Evolutionary conservation across 495 filamentous ascomycete genomes (phyloP).

Genomic region (Wilcoxina mikolae): DNA sequence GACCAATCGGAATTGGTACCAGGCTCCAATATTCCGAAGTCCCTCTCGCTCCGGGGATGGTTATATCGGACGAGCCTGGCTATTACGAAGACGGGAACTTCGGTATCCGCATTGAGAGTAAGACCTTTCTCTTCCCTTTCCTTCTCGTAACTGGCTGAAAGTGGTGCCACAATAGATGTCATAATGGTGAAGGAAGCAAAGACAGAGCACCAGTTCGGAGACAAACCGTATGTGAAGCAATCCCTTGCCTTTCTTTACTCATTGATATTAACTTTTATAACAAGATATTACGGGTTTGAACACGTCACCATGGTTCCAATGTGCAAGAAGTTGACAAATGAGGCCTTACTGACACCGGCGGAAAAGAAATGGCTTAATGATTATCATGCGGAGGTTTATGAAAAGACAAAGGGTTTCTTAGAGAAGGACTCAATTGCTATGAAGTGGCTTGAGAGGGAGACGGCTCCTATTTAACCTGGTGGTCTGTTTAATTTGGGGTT

Average conservation of each 20-base stretch:
- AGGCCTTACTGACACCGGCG: constrained; percentile 48
- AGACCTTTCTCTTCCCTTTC: constrained; percentile 16
- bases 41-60: constrained; percentile 74
- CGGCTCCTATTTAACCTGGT: constrained; percentile 1
- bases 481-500: too few relatives aligned
- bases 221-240: constrained; percentile 44
- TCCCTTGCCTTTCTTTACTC: background rate
- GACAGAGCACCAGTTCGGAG: constrained; percentile 76
- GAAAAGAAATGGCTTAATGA: constrained; percentile 81
- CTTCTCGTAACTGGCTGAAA: background rate
- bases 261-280: background rate
- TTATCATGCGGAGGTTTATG: constrained; percentile 66
- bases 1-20: constrained; percentile 90
- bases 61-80: constrained; percentile 88
- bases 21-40: constrained; percentile 85
- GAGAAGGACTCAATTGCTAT: constrained; percentile 48
- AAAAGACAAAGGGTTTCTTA: constrained; percentile 74
- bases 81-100: constrained; percentile 97
- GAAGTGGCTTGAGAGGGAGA: constrained; percentile 72
- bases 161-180: constrained; percentile 39
- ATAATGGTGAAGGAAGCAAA: constrained; percentile 77
- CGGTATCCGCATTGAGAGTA: constrained; percentile 95
- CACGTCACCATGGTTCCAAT: constrained; percentile 92
- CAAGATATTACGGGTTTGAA: constrained; percentile 71
- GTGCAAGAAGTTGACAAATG: constrained; percentile 78